Conservation (phyloP, 305 asterid species). For the Fraxinus angustifolia region DNA sequence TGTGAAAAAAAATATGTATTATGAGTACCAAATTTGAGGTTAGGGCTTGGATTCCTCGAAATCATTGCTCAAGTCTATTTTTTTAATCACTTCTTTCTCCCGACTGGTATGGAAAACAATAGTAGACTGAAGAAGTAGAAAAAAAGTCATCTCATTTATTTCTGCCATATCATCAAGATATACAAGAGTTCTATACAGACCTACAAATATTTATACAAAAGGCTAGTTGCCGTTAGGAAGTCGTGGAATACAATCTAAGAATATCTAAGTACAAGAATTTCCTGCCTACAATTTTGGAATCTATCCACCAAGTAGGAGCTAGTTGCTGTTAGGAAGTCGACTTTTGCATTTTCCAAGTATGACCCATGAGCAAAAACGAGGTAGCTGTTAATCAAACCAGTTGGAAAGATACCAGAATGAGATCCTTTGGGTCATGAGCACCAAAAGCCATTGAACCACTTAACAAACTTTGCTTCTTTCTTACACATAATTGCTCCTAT, state of each 20-base stretch:
- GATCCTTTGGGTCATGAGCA: slow-evolving; percentile 16
- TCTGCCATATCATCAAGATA: neutral
- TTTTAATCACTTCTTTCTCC: neutral
- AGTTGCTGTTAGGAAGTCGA: slow-evolving; percentile 5
- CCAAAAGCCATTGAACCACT: slow-evolving; percentile 10
- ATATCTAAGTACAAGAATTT: slow-evolving; percentile 17
- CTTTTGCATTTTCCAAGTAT: slow-evolving; percentile 15
- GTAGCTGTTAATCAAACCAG: slow-evolving; percentile 25
- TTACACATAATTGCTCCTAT: slow-evolving; percentile 20
- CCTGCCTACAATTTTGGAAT: neutral
- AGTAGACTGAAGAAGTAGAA: neutral
- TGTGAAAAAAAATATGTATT: neutral
- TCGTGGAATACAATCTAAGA: slow-evolving; percentile 23
- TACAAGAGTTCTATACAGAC: neutral
- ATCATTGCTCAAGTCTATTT: neutral
- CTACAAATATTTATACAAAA: neutral
- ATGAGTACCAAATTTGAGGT: no score
- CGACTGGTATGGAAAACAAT: neutral
- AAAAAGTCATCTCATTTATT: neutral
- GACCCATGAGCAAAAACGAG: slow-evolving; percentile 2
- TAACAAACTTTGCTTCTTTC: slow-evolving; percentile 21
- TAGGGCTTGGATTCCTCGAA: neutral
- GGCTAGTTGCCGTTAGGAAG: no score
- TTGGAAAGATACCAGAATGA: slow-evolving; percentile 23
- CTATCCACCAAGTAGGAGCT: slow-evolving; percentile 1